A percentile compares a stretch with the other conserved stretches of the same genome.
phyloP scores from a whole-genome alignment of 2,329 filamentous ascomycete species.

The Thermomyces lanuginosus region DNA sequence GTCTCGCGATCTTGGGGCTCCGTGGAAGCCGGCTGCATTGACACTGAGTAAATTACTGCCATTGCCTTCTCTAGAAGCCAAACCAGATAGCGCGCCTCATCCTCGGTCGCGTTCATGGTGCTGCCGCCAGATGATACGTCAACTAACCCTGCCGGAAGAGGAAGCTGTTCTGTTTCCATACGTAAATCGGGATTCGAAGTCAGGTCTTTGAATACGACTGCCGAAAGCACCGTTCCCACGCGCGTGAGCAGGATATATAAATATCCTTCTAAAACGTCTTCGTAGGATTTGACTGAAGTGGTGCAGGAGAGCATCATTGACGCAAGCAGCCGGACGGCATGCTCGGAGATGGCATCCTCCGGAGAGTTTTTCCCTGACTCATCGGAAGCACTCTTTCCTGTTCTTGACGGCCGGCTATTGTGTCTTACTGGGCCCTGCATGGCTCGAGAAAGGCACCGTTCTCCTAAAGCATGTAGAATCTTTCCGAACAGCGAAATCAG shows the following conservation, averaged over 20 bases:
- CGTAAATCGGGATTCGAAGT: constrained; percentile 12
- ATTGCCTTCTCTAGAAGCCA: constrained; percentile 18
- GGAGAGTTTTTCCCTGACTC: background rate
- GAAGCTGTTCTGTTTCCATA: constrained; percentile 11
- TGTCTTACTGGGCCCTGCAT: constrained; percentile 1
- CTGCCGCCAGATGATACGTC: constrained; percentile 8
- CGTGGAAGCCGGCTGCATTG: constrained; percentile 3
- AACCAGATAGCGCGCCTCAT: constrained; percentile 23
- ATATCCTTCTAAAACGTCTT: constrained; percentile 26
- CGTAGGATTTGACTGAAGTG: constrained; percentile 11
- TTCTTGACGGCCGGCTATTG: background rate
- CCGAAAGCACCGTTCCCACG: constrained; percentile 24
- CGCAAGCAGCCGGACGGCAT: constrained; percentile 13
- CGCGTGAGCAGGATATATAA: constrained; percentile 23
- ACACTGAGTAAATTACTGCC: constrained; percentile 9
- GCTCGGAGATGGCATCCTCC: constrained; percentile 9
- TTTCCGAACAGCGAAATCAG: constrained; percentile 19
- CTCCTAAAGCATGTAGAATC: constrained; percentile 13
- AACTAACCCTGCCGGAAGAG: constrained; percentile 17
- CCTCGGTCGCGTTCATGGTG: constrained; percentile 12
- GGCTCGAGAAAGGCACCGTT: constrained; percentile 11
- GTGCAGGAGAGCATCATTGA: constrained; percentile 18
- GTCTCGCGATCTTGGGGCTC: too few species aligned
- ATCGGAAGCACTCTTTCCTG: constrained; percentile 5
- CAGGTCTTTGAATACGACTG: constrained; percentile 24